Evolutionary conservation across 306 rosid genomes (phyloP).

Genomic region (Ammopiptanthus mongolicus): DNA sequence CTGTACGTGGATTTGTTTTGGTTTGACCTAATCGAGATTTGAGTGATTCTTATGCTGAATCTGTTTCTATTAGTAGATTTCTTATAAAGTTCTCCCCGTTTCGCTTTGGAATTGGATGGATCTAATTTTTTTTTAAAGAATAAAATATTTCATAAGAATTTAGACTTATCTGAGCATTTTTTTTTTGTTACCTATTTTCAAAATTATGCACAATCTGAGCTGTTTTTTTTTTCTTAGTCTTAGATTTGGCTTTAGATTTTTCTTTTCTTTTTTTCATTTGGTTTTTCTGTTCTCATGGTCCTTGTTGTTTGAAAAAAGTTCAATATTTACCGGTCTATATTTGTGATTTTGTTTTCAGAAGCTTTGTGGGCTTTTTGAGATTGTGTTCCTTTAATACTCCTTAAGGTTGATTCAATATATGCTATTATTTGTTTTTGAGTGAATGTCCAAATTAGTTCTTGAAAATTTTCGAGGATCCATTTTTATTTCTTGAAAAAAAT

Average conservation of each 20-base stretch:
- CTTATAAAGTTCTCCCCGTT: not conserved
- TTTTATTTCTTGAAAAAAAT: too few species aligned
- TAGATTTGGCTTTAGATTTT: too few species aligned
- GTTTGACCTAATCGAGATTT: not conserved
- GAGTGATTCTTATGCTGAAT: conserved; percentile 6
- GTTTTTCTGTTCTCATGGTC: not conserved
- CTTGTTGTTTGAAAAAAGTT: not conserved
- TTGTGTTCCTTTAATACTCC: not conserved
- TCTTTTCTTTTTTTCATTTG: not conserved
- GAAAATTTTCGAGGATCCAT: too few species aligned
- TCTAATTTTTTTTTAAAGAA: not conserved
- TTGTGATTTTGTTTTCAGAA: not conserved
- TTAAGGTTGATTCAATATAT: not conserved
- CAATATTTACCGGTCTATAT: not conserved
- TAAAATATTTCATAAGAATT: not conserved
- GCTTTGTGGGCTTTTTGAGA: not conserved
- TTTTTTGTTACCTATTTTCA: too few species aligned
- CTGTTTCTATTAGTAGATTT: not conserved
- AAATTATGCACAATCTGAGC: not conserved
- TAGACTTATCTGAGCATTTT: not conserved
- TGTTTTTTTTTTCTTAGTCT: not conserved
- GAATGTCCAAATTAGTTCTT: too few species aligned
- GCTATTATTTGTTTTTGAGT: not conserved
- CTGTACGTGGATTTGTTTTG: not conserved
- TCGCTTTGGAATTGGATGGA: not conserved